phyloP scores from a whole-genome alignment of 768 basidiomycete species.

The Neoboletus magnificus region DNA sequence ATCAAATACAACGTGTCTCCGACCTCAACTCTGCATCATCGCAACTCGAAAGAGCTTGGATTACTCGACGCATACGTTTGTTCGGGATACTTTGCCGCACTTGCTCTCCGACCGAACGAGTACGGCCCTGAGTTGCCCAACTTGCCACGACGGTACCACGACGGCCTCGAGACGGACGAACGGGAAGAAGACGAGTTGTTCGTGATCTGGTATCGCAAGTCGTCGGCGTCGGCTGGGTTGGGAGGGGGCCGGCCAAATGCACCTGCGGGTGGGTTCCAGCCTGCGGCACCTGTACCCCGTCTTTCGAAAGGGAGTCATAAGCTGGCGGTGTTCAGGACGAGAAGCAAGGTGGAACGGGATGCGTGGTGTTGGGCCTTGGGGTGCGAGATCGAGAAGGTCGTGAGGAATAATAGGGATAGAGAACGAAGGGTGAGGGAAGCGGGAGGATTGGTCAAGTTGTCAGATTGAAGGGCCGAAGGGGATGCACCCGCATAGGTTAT shows the following conservation, averaged over 20 bases:
- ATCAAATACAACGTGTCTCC: constrained; percentile 67
- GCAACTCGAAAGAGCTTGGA: constrained; percentile 51
- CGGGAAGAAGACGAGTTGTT: constrained; percentile 86
- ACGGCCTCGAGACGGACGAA: constrained; percentile 87
- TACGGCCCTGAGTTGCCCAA: constrained; percentile 50
- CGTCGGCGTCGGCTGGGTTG: constrained; percentile 13
- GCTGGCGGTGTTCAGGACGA: constrained; percentile 62
- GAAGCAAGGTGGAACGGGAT: constrained; percentile 87
- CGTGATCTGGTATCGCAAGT: constrained; percentile 66
- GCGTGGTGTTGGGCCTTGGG: constrained; percentile 95
- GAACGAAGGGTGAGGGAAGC: constrained; percentile 64
- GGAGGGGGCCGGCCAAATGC: constrained; percentile 16
- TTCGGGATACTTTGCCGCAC: constrained; percentile 81
- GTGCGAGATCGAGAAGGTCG: constrained; percentile 81
- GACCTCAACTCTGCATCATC: constrained; percentile 53
- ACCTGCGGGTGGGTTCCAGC: constrained; percentile 14
- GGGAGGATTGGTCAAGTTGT: constrained; percentile 49
- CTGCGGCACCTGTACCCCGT: constrained; percentile 38
- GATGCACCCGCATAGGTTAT: background rate
- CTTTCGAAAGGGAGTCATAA: constrained; percentile 55
- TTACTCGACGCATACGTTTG: constrained; percentile 77
- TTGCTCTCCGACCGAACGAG: constrained; percentile 61
- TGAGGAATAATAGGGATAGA: constrained; percentile 55
- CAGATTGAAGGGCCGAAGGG: constrained; percentile 4
- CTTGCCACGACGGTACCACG: constrained; percentile 75